Percentiles rank a stretch among this genome's conserved stretches.
Evolutionary conservation across 345 rosid species (phyloP).

Genomic region (Fremontodendron californicum): DNA sequence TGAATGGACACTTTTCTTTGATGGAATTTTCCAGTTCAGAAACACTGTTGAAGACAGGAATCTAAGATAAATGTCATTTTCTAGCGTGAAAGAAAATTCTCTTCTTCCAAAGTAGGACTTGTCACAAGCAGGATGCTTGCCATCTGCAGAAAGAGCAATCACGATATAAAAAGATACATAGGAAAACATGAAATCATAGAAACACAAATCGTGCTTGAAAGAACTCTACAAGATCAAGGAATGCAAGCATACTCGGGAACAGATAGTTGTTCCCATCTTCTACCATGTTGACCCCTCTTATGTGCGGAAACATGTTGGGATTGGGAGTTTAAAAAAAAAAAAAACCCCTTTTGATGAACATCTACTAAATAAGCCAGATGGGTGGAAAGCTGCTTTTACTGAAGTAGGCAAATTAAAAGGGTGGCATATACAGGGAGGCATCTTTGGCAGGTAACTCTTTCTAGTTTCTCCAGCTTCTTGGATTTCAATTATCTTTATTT

Average conservation of each 20-base stretch:
- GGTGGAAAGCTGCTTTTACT: not conserved
- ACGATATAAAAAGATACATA: not conserved
- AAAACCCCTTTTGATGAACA: not conserved
- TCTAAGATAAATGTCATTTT: constrained; percentile 65
- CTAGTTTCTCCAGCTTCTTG: too few relatives aligned
- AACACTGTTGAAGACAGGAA: constrained; percentile 61
- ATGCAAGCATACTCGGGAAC: too few relatives aligned
- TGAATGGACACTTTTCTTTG: constrained; percentile 59
- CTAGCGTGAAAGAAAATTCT: constrained; percentile 86
- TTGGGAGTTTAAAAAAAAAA: too few relatives aligned
- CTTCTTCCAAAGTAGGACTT: constrained; percentile 62
- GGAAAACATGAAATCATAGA: not conserved
- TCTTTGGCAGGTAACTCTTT: not conserved
- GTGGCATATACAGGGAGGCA: not conserved
- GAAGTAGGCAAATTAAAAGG: not conserved
- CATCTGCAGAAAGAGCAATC: constrained; percentile 45
- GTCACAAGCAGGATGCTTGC: constrained; percentile 92
- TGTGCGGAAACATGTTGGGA: too few relatives aligned
- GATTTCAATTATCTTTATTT: too few relatives aligned
- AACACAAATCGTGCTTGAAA: too few relatives aligned
- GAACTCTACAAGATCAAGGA: not conserved
- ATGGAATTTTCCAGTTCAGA: constrained; percentile 59
- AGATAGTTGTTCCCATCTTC: constrained; percentile 50
- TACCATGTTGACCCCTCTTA: too few relatives aligned
- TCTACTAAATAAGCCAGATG: not conserved